phyloP scores from a whole-genome alignment of 148 eudicot species.

The Pharnaceum exiguum region DNA sequence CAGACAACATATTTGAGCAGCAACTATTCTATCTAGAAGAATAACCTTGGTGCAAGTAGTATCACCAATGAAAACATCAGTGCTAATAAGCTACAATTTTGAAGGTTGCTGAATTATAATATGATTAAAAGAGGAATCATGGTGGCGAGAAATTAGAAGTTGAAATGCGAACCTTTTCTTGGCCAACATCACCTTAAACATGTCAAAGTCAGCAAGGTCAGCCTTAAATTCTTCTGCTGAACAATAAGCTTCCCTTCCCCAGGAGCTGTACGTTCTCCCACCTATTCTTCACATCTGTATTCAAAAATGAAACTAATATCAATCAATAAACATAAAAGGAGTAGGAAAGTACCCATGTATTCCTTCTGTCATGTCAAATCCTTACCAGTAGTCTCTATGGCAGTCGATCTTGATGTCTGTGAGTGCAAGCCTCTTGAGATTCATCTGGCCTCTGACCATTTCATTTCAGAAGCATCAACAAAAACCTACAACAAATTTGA shows the following conservation, averaged over 20 bases:
- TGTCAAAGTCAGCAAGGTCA: constrained; percentile 56
- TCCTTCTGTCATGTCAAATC: too few species aligned
- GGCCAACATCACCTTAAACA: constrained; percentile 74
- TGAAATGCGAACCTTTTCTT: constrained; percentile 52
- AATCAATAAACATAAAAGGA: too few species aligned
- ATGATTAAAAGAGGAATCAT: too few species aligned
- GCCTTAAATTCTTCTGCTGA: constrained; percentile 61
- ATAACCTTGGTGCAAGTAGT: too few species aligned
- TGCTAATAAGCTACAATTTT: too few species aligned
- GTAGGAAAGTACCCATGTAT: not conserved
- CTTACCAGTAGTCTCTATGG: constrained; percentile 80
- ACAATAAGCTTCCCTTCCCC: constrained; percentile 68
- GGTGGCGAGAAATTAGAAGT: not conserved
- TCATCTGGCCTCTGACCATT: constrained; percentile 68
- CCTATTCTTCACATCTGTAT: constrained; percentile 58
- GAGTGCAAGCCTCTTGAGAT: constrained; percentile 58
- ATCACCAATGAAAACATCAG: too few species aligned
- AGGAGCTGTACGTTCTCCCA: constrained; percentile 78
- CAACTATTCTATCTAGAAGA: too few species aligned
- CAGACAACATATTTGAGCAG: too few species aligned
- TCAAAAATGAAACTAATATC: not conserved
- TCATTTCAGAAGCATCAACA: constrained; percentile 65
- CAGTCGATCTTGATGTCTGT: constrained; percentile 60
- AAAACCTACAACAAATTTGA: constrained; percentile 33
- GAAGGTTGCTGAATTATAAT: not conserved